Evolutionary conservation across 1,139 yeast genomes (phyloP).

Genomic region (Suhomyces guaymorum): DNA sequence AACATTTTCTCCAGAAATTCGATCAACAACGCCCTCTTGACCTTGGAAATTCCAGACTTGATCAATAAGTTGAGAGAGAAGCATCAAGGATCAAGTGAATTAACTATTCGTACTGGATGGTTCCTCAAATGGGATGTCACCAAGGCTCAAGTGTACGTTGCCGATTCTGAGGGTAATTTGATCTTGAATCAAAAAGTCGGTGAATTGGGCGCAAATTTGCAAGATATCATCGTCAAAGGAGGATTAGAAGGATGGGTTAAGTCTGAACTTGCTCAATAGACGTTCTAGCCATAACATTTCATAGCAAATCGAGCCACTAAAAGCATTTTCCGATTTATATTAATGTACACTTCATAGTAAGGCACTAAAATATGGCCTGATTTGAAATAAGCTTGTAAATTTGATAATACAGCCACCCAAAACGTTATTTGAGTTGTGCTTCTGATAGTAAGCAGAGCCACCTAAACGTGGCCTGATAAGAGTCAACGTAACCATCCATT

Average conservation of each 20-base stretch:
- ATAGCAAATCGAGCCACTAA: too few species aligned
- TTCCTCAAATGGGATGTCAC: slow-evolving; percentile 91
- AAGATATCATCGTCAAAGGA: slow-evolving; percentile 94
- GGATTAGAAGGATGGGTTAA: slow-evolving; percentile 99
- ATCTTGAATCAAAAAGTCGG: slow-evolving; percentile 87
- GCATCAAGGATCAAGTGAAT: slow-evolving; percentile 58
- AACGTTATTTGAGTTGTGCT: background rate
- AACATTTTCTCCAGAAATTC: slow-evolving; percentile 95
- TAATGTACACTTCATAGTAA: too few species aligned
- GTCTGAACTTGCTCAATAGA: slow-evolving; percentile 67
- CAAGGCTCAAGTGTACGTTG: slow-evolving; percentile 74
- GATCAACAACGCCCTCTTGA: slow-evolving; percentile 90
- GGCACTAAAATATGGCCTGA: too few species aligned
- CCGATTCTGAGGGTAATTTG: slow-evolving; percentile 64
- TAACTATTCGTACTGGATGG: slow-evolving; percentile 95
- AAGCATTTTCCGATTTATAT: too few species aligned
- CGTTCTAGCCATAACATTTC: too few species aligned
- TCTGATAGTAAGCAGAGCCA: background rate
- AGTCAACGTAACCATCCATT: too few species aligned
- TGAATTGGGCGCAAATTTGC: slow-evolving; percentile 91
- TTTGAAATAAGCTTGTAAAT: too few species aligned
- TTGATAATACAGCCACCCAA: too few species aligned
- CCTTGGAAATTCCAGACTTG: slow-evolving; percentile 88
- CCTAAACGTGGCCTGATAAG: too few species aligned
- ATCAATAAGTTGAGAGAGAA: slow-evolving; percentile 73